Conservation (phyloP, 345 rosid species). For the Psidium guajava region DNA sequence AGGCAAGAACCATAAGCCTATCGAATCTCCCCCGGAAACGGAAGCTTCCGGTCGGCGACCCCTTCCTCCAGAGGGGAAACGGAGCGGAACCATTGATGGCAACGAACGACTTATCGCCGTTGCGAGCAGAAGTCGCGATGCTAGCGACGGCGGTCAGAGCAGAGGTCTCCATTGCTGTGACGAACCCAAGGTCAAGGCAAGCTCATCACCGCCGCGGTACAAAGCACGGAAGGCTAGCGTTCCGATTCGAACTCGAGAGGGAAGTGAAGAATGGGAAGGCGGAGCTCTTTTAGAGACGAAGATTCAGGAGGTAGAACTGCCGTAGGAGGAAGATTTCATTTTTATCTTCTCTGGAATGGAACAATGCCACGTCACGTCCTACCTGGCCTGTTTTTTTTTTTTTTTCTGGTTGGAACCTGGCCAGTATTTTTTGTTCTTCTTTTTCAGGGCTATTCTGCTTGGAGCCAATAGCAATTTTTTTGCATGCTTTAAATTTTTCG, state of each 20-base stretch:
- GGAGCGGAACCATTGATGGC: slow-evolving; percentile 1
- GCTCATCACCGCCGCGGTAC: not conserved
- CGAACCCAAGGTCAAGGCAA: not conserved
- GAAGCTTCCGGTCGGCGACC: slow-evolving; percentile 6
- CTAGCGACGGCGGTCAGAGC: slow-evolving; percentile 28
- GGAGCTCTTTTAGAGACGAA: not conserved
- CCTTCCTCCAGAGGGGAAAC: not conserved
- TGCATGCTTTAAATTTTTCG: not conserved
- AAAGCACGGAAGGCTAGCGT: rapidly evolving
- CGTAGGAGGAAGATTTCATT: not conserved
- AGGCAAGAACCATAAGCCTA: slow-evolving; percentile 29
- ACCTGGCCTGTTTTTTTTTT: not conserved
- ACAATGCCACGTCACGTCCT: not conserved
- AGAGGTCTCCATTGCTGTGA: slow-evolving; percentile 43
- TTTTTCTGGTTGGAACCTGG: no score
- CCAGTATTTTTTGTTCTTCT: no score
- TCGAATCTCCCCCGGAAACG: slow-evolving; percentile 8
- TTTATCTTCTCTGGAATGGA: not conserved
- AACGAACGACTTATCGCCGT: slow-evolving; percentile 5
- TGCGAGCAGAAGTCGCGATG: slow-evolving; percentile 2
- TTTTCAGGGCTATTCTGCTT: not conserved
- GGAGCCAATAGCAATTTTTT: not conserved
- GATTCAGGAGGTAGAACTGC: not conserved
- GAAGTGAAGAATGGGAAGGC: not conserved
- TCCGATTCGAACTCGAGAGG: not conserved